Conservation (phyloP, 768 basidiomycete species). For the Hypholoma sublateritium region DNA sequence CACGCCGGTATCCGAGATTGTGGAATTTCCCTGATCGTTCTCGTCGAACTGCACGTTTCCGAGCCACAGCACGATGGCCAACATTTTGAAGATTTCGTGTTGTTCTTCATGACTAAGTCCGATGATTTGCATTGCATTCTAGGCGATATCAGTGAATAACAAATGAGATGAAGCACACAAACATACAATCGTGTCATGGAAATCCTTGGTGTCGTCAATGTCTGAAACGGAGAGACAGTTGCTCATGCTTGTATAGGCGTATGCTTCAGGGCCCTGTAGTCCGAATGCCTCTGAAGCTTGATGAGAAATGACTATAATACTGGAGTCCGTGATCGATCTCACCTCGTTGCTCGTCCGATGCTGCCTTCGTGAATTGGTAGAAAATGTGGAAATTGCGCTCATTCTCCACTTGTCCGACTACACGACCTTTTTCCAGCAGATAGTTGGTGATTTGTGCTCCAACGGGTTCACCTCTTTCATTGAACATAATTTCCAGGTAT, state of each 20-base stretch:
- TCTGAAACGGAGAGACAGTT: constrained; percentile 90
- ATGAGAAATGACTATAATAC: constrained; percentile 9
- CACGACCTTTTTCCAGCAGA: constrained; percentile 93
- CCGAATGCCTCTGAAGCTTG: constrained; percentile 79
- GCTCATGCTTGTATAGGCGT: constrained; percentile 89
- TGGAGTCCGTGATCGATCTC: constrained; percentile 18
- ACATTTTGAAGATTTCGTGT: constrained; percentile 88
- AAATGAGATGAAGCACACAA: background rate
- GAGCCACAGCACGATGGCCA: constrained; percentile 91
- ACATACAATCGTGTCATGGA: constrained; percentile 82
- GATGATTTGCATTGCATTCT: constrained; percentile 94
- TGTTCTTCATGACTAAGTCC: constrained; percentile 87
- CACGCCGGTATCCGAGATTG: constrained; percentile 79
- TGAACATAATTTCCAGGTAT: constrained; percentile 99
- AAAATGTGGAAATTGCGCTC: constrained; percentile 99
- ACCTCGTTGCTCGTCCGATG: constrained; percentile 88
- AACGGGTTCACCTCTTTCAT: constrained; percentile 86
- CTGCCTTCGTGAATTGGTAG: constrained; percentile 98
- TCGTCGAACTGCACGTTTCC: constrained; percentile 93
- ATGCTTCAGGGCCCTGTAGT: constrained; percentile 93
- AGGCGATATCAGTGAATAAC: constrained; percentile 7
- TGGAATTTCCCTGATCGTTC: constrained; percentile 86
- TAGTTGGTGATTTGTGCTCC: constrained; percentile 99
- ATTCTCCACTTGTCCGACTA: constrained; percentile 94
- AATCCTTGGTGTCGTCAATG: constrained; percentile 89